Base-by-base conservation (phyloP, 2,329 filamentous ascomycete genomes). In the Hymenoscyphus infarciens region DNA sequence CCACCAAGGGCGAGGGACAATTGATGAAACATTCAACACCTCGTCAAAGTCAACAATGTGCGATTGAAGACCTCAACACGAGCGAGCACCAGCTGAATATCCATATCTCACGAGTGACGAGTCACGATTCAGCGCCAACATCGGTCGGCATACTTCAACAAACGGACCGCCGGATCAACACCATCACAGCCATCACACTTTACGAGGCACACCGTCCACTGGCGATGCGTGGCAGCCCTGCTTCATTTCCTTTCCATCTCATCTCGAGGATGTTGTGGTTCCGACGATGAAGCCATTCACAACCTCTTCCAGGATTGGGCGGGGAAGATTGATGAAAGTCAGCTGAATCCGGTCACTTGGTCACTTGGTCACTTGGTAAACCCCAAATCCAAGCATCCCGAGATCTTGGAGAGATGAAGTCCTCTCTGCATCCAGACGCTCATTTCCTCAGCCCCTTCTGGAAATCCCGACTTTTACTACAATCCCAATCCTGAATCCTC, bases 21-120 rank as follows among this genome's bases (percentile, higher is more conserved):
- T 45, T 19, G 42, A 25, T 49, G 42, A 49, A 49, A 49, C 42
- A 11, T 49, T 5, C 19, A 25, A 11, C n/a, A 49, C 8, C 19
- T 49, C n/a, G 19, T 49, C 5, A 7, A 22, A 49, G 7, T 19
- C 42, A 8, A 11, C 42, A 11, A 49, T 19, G 16, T n/a, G 39
- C 13, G 3, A 3, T 35, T 35, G 10, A 11, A 35, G 33, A 35
- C 33, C 13, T 35, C 33, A 11, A 35, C n/a, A 45, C n/a, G 39
- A 19, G 42, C n/a, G n/a, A n/a, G n/a, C n/a, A n/a, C n/a, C n/a
- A n/a, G 42, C 42, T 49, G 42, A 49, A 49, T 19, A 49, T 45
- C 16, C n/a, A n/a, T n/a, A n/a, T n/a, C n/a, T n/a, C n/a, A n/a
- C n/a, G n/a, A n/a, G n/a, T n/a, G n/a, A n/a, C n/a, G n/a, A n/a